Evolutionary conservation across 176 grass and related monocot genomes (phyloP), one percentile per base, ranked within the genome.

Genomic region (Tillandsia leiboldiana): DNA sequence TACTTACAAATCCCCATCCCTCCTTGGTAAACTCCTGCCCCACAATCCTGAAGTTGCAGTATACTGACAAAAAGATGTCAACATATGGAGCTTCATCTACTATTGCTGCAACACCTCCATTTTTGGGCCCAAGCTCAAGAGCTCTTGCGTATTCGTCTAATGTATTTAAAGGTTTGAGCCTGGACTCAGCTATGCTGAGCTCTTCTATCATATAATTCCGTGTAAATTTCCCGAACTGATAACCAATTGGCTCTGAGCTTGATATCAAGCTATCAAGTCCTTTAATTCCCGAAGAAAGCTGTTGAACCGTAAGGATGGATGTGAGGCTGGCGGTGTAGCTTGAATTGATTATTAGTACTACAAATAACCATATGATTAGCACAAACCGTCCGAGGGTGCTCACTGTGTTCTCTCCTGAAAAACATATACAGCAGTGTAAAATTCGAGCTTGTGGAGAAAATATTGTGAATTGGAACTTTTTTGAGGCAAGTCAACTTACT

Each of bases 1-100:
- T 68, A 96, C 93, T 62, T 92, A 96, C 93, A 76, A 96, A 96
- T 70, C 93, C 93, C 93, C 93, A 96, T 76, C 93, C 93, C 65
- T 90, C 89, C 62, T 66, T 77, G 8, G 93, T 92, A 72, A 96
- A 96, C 23, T 85, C 77, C 65, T 89, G 84, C 1, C 89, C 93
- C 10, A 92, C 93, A 29, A 78, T 72, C 49, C 81, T 73, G 84
- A 90, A 96, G 11, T 85, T 83, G 77, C 93, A 96, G 67, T 96
- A 70, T 5, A 59, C 48, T 73, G 93, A 85, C 48, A 96, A 68
- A 50, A 96, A 96, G 67, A 96, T 80, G 10, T 90, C 76, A 12
- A 87, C 56, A 66, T 83, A 92, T 17, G 89, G 89, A 70, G 62
- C 63, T 73, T 96, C 93, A 56, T 96, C 93, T 33, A 96, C 79